Conservation (phyloP, 2,329 filamentous ascomycete genomes). For the Allantophomopsis cytisporea region DNA sequence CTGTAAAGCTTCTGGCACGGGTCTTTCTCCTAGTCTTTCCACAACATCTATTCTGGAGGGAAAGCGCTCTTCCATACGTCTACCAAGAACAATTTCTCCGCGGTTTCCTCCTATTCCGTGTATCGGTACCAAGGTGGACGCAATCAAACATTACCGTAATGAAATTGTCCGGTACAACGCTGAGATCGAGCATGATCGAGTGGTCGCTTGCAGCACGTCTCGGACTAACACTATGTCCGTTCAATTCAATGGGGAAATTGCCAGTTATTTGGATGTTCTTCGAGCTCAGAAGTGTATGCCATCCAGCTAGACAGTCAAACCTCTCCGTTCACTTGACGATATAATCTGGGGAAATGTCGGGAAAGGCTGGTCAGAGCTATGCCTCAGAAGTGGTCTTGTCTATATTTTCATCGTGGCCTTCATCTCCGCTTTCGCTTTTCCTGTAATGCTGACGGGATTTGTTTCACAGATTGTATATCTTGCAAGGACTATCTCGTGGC, state of each 20-base stretch:
- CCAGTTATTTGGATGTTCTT: constrained; percentile 47
- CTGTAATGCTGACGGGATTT: constrained; percentile 6
- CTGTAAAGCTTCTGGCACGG: constrained; percentile 39
- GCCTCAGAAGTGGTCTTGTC: constrained; percentile 54
- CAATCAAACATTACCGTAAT: constrained; percentile 74
- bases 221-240: constrained; percentile 90
- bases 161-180: constrained; percentile 75
- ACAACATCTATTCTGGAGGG: no score
- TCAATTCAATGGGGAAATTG: constrained; percentile 90
- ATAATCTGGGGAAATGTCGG: constrained; percentile 94
- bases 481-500: constrained; percentile 3
- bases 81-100: constrained; percentile 40
- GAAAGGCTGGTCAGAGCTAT: constrained; percentile 80
- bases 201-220: constrained; percentile 68
- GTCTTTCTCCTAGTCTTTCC: no score
- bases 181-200: constrained; percentile 79
- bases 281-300: constrained; percentile 2
- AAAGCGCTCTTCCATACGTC: constrained; percentile 65
- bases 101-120: constrained; percentile 68
- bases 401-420: constrained; percentile 39
- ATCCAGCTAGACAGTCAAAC: constrained; percentile 4
- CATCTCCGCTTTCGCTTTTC: constrained; percentile 5
- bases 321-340: constrained; percentile 73
- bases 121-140: constrained; percentile 78
- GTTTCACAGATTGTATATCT: constrained; percentile 7